Evolutionary conservation across 2,329 filamentous ascomycete genomes (phyloP), one percentile per base, ranked within the genome.

Genomic region (Paraphaeosphaeria sporulosa): DNA sequence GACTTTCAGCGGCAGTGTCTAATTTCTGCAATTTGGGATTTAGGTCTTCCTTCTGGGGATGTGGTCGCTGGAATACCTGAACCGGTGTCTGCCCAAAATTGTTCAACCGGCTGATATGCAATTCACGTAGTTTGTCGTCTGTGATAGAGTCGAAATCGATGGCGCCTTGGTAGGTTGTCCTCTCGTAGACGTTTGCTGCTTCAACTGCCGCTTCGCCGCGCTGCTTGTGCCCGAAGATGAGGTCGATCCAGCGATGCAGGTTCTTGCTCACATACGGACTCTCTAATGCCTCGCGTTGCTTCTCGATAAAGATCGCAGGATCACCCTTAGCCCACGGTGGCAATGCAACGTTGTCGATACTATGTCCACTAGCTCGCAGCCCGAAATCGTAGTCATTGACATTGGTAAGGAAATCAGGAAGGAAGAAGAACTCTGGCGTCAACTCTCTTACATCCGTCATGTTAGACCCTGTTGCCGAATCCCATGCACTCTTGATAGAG

Each of bases 21-120:
- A 99, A 82, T 58, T 92, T 86, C 58, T 87, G 87, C 3, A 85
- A 81, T 5, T 87, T 88, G 57, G 88, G 86, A 23, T 86, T 82
- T 4, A 85, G 79, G 58, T 91, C 86, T 65, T 96, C 93, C 15
- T 90, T 87, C n/a, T 86, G 80, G 3, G 91, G 89, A 76, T 99
- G 95, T 13, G 90, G 84, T 60, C 90, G 90, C 47, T 88, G 86
- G 76, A 98, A 99, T 17, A 98, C 90, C 76, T 99, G 96, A 69
- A 96, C 91, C 1, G 96, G 95, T 1, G 96, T 99, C 76, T 99
- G 95, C 0, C 95, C 95, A 77, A 99, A 99, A 70, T 98, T 98
- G 78, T 99, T 94, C 69, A 99, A 98, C 67, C 97, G 96, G 36
- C 93, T 93, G 56, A 97, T 97, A 0, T 93, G 94, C 5, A 94